Base-by-base conservation (phyloP, 805 yeast genomes). In the Yamadazyma scolyti region DNA sequence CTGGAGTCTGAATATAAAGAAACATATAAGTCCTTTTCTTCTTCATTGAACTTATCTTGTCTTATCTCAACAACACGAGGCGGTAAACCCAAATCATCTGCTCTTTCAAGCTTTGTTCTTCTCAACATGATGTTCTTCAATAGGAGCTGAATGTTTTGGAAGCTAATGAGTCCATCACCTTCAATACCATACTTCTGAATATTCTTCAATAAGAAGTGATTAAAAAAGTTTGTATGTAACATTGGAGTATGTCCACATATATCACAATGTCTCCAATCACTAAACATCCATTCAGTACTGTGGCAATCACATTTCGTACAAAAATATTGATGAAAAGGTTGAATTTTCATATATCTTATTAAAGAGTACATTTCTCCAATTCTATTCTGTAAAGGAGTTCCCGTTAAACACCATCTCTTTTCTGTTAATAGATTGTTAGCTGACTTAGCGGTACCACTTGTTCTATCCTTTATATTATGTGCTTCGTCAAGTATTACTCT, bases 21-120 rank as follows among this genome's bases (percentile, higher is more conserved):
- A 45, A 82, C 79, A 54, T 93, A 93, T 30, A 93, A 63, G 58
- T 93, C 99, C 48, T 86, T 86, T 48, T 93, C 99, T 50, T 93
- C 97, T 27, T 83, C 95, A 52, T 90, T 93, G 66, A 93, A 93
- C 42, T 69, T 73, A 51, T 89, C 97, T 22, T 82, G 73, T 33
- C 97, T 69, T 28, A 93, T 79, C 42, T 84, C 95, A 20, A 90
- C 97, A 18, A 89, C 78, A 46, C 97, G 75, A 2, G 99, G 99
- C 3, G 99, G 99, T 27, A 93, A 66, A 1, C 99, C 99, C 42
- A 93, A 67, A 64, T 93, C 99, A 55, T 94, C 98, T 0, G 99
- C 97, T 28, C 97, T 71, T 58, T 93, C 97, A 4, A 90, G 75
- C 52, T 93, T 94, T 0, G 99, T 93, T 58, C 99, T 76, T 50